Evolutionary conservation across 345 rosid genomes (phyloP), one percentile per base, ranked within the genome.

Genomic region (Mangifera indica): DNA sequence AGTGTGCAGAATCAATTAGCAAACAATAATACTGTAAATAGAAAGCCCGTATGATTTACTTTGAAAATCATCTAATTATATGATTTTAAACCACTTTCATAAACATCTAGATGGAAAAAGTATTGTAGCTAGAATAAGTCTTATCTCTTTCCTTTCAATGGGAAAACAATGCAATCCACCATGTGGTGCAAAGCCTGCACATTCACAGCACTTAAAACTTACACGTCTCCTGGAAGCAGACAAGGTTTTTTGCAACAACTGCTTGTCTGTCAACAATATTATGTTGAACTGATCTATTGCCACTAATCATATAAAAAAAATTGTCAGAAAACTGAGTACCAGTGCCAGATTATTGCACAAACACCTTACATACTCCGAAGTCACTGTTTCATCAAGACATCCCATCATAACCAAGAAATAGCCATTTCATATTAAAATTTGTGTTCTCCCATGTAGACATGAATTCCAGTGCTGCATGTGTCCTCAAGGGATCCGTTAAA

Each of bases 91-190:
- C n/a, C 42, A 37, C 42, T 9, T 5, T 37, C 8, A 37, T 37
- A 37, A 37, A 37, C 42, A 37, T 37, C 42, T 37, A n/a, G 42
- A 37, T 6, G 7, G 8, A 37, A 37, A 37, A 37, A 37, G 9
- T 37, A 37, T 37, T 37, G 8, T 6, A 5, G 42, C 42, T 6
- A 37, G 17, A 60, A 24, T 34, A 0, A 25, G 22, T 20, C 15
- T 60, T 58, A 76, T 74, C 76, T 67, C 6, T 71, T 34, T 52
- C 81, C 81, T 63, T 71, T 74, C 0, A 62, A 72, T 0, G 84
- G 84, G 51, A 81, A 81, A 34, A 81, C 77, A 25, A 74, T 45
- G 34, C 79, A 77, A 45, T 77, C 81, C 57, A 74, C 72, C 79
- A 81, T 67, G 22, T 81, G 80, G 68, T 63, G 67, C 62, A 79